Conservation (phyloP, 2,329 filamentous ascomycete species). For the Sporothrix sp. region DNA sequence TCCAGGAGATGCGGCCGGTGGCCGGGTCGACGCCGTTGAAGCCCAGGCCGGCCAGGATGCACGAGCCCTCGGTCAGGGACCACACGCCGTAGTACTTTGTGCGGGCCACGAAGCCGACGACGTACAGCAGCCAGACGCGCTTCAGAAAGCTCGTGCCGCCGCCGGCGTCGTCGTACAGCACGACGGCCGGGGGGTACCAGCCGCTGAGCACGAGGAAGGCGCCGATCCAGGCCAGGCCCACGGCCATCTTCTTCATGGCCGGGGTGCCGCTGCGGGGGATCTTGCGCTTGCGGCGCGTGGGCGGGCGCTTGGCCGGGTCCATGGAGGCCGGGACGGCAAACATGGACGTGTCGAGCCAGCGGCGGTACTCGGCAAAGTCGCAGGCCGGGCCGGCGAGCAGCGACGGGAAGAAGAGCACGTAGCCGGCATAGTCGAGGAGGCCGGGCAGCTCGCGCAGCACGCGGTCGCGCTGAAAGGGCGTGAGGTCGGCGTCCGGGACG, state of each 20-base stretch:
- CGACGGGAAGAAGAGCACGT: constrained; percentile 90
- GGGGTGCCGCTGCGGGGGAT: constrained; percentile 87
- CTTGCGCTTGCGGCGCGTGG: constrained; percentile 78
- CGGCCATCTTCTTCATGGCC: constrained; percentile 63
- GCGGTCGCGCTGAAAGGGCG: constrained; percentile 75
- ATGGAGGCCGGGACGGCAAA: constrained; percentile 74
- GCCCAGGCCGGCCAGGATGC: constrained; percentile 85
- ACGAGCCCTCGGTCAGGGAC: constrained; percentile 85
- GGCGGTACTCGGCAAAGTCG: constrained; percentile 84
- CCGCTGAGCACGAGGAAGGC: constrained; percentile 59
- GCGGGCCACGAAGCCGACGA: constrained; percentile 71
- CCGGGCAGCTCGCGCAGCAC: constrained; percentile 65
- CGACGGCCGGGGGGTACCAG: constrained; percentile 43
- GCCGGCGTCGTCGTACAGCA: constrained; percentile 43
- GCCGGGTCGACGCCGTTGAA: constrained; percentile 85
- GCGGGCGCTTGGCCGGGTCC: constrained; percentile 77
- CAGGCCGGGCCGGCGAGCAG: constrained; percentile 86
- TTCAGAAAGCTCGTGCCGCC: constrained; percentile 58
- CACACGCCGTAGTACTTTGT: constrained; percentile 97
- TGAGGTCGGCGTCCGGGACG: constrained; percentile 67
- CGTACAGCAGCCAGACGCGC: constrained; percentile 70
- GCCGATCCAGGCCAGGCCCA: constrained; percentile 70
- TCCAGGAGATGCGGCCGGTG: constrained; percentile 80
- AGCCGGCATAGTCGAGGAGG: constrained; percentile 74
- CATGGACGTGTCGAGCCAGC: constrained; percentile 90